A percentile compares a stretch with the other conserved stretches of the same genome.
Evolutionary conservation across 805 yeast species (phyloP).

Genomic region (Saccharomycopsis guyanensis): DNA sequence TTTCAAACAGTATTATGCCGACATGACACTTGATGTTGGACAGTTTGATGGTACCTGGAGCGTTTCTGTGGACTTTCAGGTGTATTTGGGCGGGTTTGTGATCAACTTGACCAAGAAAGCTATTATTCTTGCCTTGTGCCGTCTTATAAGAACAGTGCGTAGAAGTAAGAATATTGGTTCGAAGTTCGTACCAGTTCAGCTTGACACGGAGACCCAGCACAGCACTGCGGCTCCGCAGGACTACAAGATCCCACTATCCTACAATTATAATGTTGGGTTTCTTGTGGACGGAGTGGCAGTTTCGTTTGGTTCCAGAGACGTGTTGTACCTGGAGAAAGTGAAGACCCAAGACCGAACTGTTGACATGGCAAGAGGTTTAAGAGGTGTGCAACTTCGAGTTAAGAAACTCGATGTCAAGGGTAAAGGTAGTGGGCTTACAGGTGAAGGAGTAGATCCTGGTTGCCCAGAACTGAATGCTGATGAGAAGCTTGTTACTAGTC

Average conservation of each 20-base stretch:
- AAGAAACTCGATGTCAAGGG: neutral
- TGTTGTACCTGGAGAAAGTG: conserved; percentile 6
- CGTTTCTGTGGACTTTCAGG: conserved; percentile 1
- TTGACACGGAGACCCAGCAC: neutral
- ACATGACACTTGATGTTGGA: neutral
- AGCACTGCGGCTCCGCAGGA: neutral
- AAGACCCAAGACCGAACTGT: neutral
- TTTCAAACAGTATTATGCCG: conserved; percentile 4
- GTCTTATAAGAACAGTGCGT: neutral
- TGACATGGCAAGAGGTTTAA: conserved; percentile 9
- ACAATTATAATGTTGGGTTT: neutral
- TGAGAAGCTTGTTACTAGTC: neutral
- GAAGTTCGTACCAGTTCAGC: too few species aligned
- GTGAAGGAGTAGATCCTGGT: too few species aligned
- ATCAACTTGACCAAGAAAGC: conserved; percentile 14
- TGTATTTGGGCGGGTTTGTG: neutral
- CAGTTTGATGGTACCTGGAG: neutral
- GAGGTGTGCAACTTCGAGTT: conserved; percentile 11
- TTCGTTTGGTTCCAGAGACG: conserved; percentile 13
- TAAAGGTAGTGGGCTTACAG: neutral
- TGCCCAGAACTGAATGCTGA: neutral
- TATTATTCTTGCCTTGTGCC: conserved; percentile 11
- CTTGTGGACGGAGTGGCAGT: conserved; percentile 12
- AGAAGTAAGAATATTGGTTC: neutral
- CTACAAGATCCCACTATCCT: neutral